Conservation (phyloP, 2,329 filamentous ascomycete genomes). For the Huntiella omanensis region DNA sequence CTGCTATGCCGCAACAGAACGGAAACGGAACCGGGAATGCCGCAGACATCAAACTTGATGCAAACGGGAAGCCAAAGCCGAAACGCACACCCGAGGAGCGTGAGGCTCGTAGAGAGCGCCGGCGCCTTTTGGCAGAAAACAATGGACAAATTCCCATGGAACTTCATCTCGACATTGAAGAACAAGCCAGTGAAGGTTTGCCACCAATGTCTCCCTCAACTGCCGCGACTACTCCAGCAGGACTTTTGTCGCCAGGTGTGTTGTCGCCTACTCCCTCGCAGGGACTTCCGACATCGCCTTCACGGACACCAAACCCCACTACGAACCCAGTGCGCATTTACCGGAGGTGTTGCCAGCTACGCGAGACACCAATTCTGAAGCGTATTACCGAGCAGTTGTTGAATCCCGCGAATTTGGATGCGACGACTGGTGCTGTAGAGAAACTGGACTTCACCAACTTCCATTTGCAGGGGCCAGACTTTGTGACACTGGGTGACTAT, state of each 20-base stretch:
- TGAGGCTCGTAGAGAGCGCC: conserved; percentile 81
- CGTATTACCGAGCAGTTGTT: conserved; percentile 79
- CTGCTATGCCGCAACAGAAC: background rate
- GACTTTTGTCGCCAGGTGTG: conserved; percentile 11
- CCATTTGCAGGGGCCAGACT: conserved; percentile 62
- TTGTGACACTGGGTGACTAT: conserved; percentile 81
- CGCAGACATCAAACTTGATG: conserved; percentile 15
- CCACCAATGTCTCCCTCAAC: background rate
- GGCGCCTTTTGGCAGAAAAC: conserved; percentile 64
- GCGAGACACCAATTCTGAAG: conserved; percentile 82
- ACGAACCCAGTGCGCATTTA: conserved; percentile 89
- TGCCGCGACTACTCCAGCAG: background rate
- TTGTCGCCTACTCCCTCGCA: conserved; percentile 25
- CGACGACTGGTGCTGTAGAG: conserved; percentile 55
- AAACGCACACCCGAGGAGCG: conserved; percentile 85
- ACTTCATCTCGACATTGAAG: conserved; percentile 39
- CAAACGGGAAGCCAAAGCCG: conserved; percentile 45
- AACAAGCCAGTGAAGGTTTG: conserved; percentile 10
- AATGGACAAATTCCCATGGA: conserved; percentile 79
- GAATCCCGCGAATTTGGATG: conserved; percentile 44
- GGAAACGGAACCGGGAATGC: no score
- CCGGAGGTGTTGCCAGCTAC: conserved; percentile 77
- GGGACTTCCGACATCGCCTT: conserved; percentile 16
- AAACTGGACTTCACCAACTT: conserved; percentile 74
- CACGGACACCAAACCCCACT: conserved; percentile 36